phyloP scores from a whole-genome alignment of 148 eudicot species.

The Nyssa sinensis region DNA sequence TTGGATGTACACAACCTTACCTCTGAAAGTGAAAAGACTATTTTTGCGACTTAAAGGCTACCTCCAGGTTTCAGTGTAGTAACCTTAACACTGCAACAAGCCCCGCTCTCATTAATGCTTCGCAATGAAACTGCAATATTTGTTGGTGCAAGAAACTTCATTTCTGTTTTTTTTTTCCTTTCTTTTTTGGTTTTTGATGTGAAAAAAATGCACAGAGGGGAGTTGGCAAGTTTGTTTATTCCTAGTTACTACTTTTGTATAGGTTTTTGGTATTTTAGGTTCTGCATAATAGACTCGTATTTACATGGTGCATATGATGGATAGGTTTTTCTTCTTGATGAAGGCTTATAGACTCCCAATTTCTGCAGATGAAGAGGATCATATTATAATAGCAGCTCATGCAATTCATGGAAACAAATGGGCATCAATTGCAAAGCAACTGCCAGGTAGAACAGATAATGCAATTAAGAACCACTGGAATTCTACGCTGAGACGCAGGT shows the following conservation, averaged over 20 bases:
- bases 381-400: constrained; percentile 56
- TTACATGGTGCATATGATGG: not conserved
- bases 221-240: not conserved
- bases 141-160: not conserved
- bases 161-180: no score
- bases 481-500: constrained; percentile 64
- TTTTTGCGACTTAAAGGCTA: no score
- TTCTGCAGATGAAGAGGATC: constrained; percentile 81
- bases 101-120: no score
- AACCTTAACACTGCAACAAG: no score
- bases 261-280: no score
- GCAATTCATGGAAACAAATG: constrained; percentile 83
- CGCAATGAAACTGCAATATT: no score
- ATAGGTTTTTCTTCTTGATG: not conserved
- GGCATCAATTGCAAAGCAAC: constrained; percentile 75
- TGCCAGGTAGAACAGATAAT: constrained; percentile 89
- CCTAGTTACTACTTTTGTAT: no score
- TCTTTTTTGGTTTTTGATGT: not conserved
- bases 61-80: no score
- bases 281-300: no score
- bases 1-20: no score
- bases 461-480: constrained; percentile 94
- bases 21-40: no score
- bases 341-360: constrained; percentile 8
- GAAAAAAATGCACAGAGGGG: no score